Conservation (phyloP, 1,284 basidiomycete genomes). For the Heterobasidion annosum region DNA sequence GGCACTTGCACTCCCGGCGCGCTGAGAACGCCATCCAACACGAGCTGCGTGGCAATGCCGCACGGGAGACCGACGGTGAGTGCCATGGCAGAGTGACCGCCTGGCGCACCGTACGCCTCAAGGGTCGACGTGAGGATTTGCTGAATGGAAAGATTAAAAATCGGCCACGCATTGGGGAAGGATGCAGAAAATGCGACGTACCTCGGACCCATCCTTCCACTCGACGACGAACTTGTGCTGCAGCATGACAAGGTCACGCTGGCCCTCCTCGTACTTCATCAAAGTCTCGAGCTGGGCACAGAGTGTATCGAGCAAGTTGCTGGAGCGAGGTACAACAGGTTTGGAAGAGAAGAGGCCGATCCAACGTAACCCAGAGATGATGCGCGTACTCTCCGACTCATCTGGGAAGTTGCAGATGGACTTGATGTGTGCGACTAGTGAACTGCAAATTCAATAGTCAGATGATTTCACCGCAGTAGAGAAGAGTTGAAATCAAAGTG, state of each 20-base stretch:
- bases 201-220: conserved; percentile 74
- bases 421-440: conserved; percentile 68
- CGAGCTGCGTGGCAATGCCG: conserved; percentile 84
- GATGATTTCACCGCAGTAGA: conserved; percentile 4
- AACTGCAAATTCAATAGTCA: conserved; percentile 20
- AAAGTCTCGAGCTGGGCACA: conserved; percentile 86
- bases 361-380: conserved; percentile 87
- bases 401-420: conserved; percentile 66
- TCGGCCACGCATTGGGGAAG: background rate
- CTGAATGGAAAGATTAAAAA: conserved; percentile 21
- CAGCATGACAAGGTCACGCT: conserved; percentile 94
- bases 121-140: conserved; percentile 89
- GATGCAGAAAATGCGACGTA: conserved; percentile 20
- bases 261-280: conserved; percentile 87
- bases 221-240: conserved; percentile 95
- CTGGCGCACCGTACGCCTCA: conserved; percentile 82
- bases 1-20: conserved; percentile 83
- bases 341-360: conserved; percentile 85
- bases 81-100: conserved; percentile 92
- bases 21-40: conserved; percentile 72
- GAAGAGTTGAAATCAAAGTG: conserved; percentile 1
- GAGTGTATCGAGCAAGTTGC: conserved; percentile 90
- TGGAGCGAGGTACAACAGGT: conserved; percentile 54
- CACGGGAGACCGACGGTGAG: conserved; percentile 87
- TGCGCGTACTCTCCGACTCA: conserved; percentile 60